Conservation (phyloP, 2,329 filamentous ascomycete species). For the Trichophyton verrucosum region DNA sequence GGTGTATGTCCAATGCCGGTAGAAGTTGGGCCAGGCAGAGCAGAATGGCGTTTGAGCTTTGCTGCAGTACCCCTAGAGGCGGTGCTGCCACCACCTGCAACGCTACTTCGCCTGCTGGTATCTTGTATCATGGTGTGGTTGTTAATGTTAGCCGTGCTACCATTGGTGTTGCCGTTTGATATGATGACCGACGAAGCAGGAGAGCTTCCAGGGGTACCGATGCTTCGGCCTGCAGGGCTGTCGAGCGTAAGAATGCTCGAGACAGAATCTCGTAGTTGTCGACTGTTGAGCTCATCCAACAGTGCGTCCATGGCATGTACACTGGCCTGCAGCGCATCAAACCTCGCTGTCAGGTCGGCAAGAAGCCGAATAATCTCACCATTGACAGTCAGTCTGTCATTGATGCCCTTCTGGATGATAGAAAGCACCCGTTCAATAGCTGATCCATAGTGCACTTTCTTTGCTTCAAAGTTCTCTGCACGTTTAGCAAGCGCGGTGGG, state of each 20-base stretch:
- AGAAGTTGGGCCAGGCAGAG: slow-evolving; percentile 30
- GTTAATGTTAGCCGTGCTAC: slow-evolving; percentile 27
- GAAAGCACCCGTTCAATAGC: slow-evolving; percentile 82
- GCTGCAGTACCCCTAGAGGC: slow-evolving; percentile 29
- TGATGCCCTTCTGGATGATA: slow-evolving; percentile 92
- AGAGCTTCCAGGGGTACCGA: slow-evolving; percentile 60
- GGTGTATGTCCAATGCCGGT: slow-evolving; percentile 16
- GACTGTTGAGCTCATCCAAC: slow-evolving; percentile 60
- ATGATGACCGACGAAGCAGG: slow-evolving; percentile 54
- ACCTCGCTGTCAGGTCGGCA: slow-evolving; percentile 71
- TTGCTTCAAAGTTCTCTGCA: slow-evolving; percentile 85
- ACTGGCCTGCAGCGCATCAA: slow-evolving; percentile 61
- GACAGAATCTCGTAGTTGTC: slow-evolving; percentile 79
- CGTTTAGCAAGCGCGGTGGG: slow-evolving; percentile 61
- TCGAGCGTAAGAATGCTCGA: slow-evolving; percentile 84
- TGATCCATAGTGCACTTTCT: slow-evolving; percentile 85
- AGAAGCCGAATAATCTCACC: slow-evolving; percentile 84
- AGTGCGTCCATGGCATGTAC: slow-evolving; percentile 64
- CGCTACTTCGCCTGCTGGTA: slow-evolving; percentile 37
- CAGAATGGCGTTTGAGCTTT: slow-evolving; percentile 36
- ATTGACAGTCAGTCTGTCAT: slow-evolving; percentile 89
- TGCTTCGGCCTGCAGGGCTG: slow-evolving; percentile 55
- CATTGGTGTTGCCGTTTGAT: slow-evolving; percentile 29
- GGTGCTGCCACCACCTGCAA: slow-evolving; percentile 23
- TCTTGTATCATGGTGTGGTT: slow-evolving; percentile 17